Percentiles rank a stretch among this genome's conserved stretches.
phyloP scores from a whole-genome alignment of 306 rosid species.

The Acacia acuminata region DNA sequence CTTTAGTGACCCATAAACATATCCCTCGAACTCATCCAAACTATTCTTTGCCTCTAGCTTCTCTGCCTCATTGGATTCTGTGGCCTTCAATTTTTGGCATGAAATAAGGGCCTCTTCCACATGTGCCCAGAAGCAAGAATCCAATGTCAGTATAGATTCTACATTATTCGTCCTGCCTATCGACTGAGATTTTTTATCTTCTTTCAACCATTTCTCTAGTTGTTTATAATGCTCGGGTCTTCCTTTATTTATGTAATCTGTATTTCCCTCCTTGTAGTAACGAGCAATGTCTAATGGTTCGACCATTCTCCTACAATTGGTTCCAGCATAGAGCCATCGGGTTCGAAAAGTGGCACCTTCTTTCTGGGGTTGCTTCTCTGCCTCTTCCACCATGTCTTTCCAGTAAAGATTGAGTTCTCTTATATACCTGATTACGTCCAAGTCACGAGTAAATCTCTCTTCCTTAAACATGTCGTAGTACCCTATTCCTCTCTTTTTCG shows the following conservation, averaged over 20 bases:
- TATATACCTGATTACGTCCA: not conserved
- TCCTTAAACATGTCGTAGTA: slow-evolving; percentile 63
- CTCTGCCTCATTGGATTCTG: not conserved
- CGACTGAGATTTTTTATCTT: not conserved
- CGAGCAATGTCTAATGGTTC: slow-evolving; percentile 43
- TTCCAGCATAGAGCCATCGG: not conserved
- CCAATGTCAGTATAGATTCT: not conserved
- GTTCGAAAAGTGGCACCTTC: not conserved
- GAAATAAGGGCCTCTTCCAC: not conserved
- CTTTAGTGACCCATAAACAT: slow-evolving; percentile 43
- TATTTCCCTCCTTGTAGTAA: slow-evolving; percentile 28
- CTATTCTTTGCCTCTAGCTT: slow-evolving; percentile 8
- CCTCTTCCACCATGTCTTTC: slow-evolving; percentile 50
- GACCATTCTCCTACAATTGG: not conserved
- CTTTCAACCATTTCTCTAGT: slow-evolving; percentile 48
- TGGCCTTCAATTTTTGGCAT: not conserved
- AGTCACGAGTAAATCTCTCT: not conserved
- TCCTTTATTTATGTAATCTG: slow-evolving; percentile 4
- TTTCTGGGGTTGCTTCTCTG: not conserved
- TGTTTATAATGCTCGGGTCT: slow-evolving; percentile 41
- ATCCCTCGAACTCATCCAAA: slow-evolving; percentile 43
- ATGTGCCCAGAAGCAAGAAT: not conserved
- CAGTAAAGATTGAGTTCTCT: slow-evolving; percentile 48
- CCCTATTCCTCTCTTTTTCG: slow-evolving; percentile 33
- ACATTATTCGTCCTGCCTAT: not conserved